A percentile compares a stretch with the other conserved stretches of the same genome.
phyloP scores from a whole-genome alignment of 2,329 filamentous ascomycete genomes.

The Sclerotiophoma versabilis region DNA sequence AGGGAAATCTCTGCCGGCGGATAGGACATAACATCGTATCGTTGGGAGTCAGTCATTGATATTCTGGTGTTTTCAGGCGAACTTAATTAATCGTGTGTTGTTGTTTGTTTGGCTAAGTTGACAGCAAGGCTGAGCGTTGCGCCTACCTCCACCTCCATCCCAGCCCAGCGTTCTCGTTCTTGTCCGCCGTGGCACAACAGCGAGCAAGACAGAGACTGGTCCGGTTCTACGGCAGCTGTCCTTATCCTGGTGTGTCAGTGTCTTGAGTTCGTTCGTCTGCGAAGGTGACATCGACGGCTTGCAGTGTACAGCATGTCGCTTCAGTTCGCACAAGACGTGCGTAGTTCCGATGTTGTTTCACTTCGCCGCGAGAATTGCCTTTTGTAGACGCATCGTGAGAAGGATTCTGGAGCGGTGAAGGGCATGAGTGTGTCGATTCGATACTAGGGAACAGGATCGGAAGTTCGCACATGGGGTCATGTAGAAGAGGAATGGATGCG shows the following conservation, averaged over 20 bases:
- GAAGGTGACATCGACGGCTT: conserved; percentile 3
- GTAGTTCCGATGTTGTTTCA: conserved; percentile 6
- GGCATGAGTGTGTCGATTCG: not conserved
- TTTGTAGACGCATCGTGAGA: not conserved
- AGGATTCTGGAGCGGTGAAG: not conserved
- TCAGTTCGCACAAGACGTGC: not conserved
- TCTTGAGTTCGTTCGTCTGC: not conserved
- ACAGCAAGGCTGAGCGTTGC: not conserved
- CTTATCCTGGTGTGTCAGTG: not conserved
- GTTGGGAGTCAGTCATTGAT: not conserved
- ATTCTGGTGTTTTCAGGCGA: too few relatives aligned
- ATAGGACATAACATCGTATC: not conserved
- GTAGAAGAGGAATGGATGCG: not conserved
- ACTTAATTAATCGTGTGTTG: not conserved
- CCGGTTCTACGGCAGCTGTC: not conserved
- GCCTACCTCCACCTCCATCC: not conserved
- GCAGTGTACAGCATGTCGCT: conserved; percentile 6
- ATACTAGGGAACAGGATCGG: not conserved
- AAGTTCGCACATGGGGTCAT: not conserved
- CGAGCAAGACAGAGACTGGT: not conserved
- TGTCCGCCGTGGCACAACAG: conserved; percentile 4
- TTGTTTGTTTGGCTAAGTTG: not conserved
- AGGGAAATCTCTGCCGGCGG: not conserved
- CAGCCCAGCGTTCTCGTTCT: not conserved
- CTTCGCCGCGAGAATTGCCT: not conserved